Conservation (phyloP, 176 grass and related monocot genomes). For the Elaeis guineensis region DNA sequence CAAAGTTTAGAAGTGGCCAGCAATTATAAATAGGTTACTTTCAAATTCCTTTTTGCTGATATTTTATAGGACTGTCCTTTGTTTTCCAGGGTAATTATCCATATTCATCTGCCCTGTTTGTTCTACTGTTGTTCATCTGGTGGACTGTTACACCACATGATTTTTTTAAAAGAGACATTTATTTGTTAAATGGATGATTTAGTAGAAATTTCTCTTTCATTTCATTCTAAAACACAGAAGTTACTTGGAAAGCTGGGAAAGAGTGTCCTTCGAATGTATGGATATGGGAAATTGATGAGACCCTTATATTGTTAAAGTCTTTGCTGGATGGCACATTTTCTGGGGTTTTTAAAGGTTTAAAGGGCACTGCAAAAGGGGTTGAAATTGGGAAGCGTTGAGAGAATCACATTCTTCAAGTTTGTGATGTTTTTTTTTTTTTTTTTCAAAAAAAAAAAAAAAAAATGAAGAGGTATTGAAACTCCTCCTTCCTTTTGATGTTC, state of each 20-base stretch:
- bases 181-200: conserved; percentile 13
- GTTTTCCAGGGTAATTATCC: too few species aligned
- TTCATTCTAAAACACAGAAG: not conserved
- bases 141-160: not conserved
- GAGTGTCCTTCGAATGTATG: conserved; percentile 42
- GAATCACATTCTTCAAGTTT: conserved; percentile 70
- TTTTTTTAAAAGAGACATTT: not conserved
- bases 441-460: conserved; percentile 13
- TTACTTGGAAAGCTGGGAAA: not conserved
- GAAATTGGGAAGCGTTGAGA: conserved; percentile 80
- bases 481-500: not conserved
- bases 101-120: too few species aligned
- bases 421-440: conserved; percentile 69
- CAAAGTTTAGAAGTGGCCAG: too few species aligned
- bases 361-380: conserved; percentile 43
- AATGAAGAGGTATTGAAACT: conserved; percentile 27
- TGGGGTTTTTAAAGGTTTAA: conserved; percentile 43
- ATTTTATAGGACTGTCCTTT: too few species aligned
- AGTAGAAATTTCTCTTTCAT: not conserved
- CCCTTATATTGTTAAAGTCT: conserved; percentile 80
- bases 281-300: conserved; percentile 92
- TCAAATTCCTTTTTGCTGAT: too few species aligned
- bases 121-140: too few species aligned
- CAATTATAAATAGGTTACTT: too few species aligned
- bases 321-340: conserved; percentile 73